Evolutionary conservation across 148 eudicot genomes (phyloP).

Genomic region (Amaranthus palmeri): DNA sequence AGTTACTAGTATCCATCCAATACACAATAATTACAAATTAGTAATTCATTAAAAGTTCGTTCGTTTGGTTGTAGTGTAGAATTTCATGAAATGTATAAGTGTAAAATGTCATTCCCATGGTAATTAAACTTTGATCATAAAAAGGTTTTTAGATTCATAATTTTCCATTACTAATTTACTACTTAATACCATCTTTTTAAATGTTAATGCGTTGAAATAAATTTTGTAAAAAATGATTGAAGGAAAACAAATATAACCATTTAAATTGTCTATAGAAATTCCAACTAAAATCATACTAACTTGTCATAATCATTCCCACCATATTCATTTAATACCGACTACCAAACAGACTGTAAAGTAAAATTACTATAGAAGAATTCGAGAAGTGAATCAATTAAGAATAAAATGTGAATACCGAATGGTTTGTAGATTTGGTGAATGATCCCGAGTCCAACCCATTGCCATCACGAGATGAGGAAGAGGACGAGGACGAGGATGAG

Average conservation of each 20-base stretch:
- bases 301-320: neutral
- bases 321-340: neutral
- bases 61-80: neutral
- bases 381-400: neutral
- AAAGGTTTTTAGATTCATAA: no score
- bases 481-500: neutral
- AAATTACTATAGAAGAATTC: no score
- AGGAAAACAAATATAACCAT: no score
- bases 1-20: no score
- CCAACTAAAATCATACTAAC: neutral
- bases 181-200: no score
- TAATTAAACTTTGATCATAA: no score
- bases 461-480: slow-evolving; percentile 31
- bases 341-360: no score
- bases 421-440: slow-evolving; percentile 27
- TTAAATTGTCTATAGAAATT: neutral
- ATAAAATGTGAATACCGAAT: slow-evolving; percentile 30
- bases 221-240: no score
- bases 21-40: neutral
- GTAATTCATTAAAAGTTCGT: neutral
- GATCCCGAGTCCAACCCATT: slow-evolving; percentile 28
- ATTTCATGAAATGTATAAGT: no score
- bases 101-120: no score
- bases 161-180: no score
- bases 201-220: no score